A percentile compares a stretch with the other conserved stretches of the same genome.
Conservation (phyloP, 176 grass and related monocot genomes). For the Chrysopogon serrulatus region DNA sequence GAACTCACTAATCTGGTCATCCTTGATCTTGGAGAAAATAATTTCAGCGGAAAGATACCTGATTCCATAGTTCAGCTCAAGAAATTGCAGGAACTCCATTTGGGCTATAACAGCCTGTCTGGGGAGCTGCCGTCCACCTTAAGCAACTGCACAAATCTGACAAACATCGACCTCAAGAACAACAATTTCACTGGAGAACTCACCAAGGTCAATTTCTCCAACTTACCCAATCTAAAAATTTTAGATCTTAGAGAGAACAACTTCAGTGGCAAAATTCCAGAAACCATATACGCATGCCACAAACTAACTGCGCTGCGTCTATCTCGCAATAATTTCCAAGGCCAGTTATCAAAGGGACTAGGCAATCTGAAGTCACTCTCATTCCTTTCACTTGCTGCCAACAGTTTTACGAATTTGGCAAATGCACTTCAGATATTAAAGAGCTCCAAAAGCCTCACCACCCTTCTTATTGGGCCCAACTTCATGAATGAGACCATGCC, state of each 20-base stretch:
- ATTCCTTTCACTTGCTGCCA: constrained; percentile 17
- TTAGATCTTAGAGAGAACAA: constrained; percentile 27
- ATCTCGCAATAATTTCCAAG: not conserved
- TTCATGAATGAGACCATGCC: constrained; percentile 27
- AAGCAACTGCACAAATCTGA: constrained; percentile 8
- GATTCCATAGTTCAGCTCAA: constrained; percentile 4
- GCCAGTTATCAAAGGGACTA: constrained; percentile 5
- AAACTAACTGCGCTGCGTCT: constrained; percentile 22
- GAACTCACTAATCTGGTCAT: not conserved
- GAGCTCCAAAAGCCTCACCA: constrained; percentile 18
- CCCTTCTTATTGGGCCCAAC: constrained; percentile 1
- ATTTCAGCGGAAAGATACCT: not conserved
- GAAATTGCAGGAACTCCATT: not conserved
- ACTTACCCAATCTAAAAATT: not conserved
- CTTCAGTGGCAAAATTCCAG: constrained; percentile 30
- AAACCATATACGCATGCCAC: constrained; percentile 49
- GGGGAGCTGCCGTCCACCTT: constrained; percentile 8
- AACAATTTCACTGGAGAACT: constrained; percentile 7
- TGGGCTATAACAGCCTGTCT: not conserved
- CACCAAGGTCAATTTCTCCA: not conserved
- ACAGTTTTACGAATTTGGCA: constrained; percentile 6
- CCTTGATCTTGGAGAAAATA: not conserved
- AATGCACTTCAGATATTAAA: constrained; percentile 30
- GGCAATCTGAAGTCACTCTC: constrained; percentile 10
- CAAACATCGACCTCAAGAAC: not conserved